Base-by-base conservation (phyloP, 2,329 filamentous ascomycete species). In the Colletotrichum simmondsii region DNA sequence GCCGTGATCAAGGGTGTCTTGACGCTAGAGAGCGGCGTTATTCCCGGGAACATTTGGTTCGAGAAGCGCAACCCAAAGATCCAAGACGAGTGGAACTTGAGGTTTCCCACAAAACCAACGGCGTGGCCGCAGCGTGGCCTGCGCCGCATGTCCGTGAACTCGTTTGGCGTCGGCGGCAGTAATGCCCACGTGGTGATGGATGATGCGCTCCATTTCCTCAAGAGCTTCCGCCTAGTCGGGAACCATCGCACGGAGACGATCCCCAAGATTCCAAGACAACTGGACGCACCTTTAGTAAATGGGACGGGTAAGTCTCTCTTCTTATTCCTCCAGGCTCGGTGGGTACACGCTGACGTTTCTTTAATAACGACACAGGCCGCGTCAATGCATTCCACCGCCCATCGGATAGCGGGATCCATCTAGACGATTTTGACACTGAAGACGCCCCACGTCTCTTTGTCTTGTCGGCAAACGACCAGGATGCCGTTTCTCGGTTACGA, bases 141-240 rank as follows among this genome's bases (percentile, higher is more conserved):
- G n/a, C 84, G 87, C 1, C 85, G 88, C n/a, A 86, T 85, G 54
- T 88, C 86, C 69, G 82, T 91, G 75, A 90, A 90, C 76, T 88
- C 85, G 65, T 76, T 76, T 37, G 74, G 75, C 11, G 71, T 71
- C 35, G 74, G 72, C 8, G 75, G 75, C 26, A 75, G 74, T 19
- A 76, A 76, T 14, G 74, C 75, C 5, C 75, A 76, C 6, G 53
- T 69, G 11, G 67, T 76, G n/a, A 66, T 88, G 28, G 83, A 87
- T 57, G 83, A 84, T 42, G 71, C 71, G 5, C 30, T 73, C 5
- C 68, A 73, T n/a, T 73, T 72, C 57, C 14, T 73, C 2, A 57
- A 72, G 58, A 11, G 14, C 2, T 63, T 72, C 22, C 68, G 68
- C 16, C 68, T 73, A 6, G 52, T 63, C 4, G 71, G 71, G 8